These are phyloP conservation scores for Penicillium psychrofluorescens DNA, from an alignment of 495 filamentous ascomycete genomes.

Conservation along the genomic window DNA sequence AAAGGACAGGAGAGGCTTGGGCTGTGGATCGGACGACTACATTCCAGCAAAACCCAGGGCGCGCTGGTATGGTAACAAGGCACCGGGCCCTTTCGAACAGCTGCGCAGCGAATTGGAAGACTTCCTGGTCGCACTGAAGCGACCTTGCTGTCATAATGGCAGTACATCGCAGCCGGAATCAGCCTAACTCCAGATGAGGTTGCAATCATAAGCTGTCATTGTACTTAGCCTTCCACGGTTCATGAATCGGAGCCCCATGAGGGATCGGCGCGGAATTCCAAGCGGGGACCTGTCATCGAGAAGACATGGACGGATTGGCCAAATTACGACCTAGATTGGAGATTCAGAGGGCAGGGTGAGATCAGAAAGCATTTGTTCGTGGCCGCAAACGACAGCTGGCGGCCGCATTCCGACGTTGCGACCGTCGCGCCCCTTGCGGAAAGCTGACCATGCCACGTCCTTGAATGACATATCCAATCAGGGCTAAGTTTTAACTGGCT, in stretches of 20 bases:
- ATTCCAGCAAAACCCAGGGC: slow-evolving; percentile 14
- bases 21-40: slow-evolving; percentile 8
- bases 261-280: slow-evolving; percentile 12
- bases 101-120: slow-evolving; percentile 1
- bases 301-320: background rate
- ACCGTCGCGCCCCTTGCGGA: slow-evolving; percentile 14
- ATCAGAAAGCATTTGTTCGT: background rate
- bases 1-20: background rate
- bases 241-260: slow-evolving; percentile 2
- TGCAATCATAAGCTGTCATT: slow-evolving; percentile 8
- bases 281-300: slow-evolving; percentile 12
- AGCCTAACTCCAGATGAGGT: background rate
- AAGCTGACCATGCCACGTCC: background rate
- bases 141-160: background rate
- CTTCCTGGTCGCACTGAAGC: slow-evolving; percentile 5
- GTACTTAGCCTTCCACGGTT: slow-evolving; percentile 11
- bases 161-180: background rate
- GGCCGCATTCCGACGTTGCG: slow-evolving; percentile 14
- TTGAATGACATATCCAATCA: background rate
- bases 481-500: too few relatives aligned
- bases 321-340: too few relatives aligned
- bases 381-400: slow-evolving; percentile 13
- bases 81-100: slow-evolving; percentile 9
- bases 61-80: slow-evolving; percentile 22
- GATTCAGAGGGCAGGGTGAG: too few relatives aligned